phyloP scores from a whole-genome alignment of 2,329 filamentous ascomycete genomes.

The Fusarium hostae region DNA sequence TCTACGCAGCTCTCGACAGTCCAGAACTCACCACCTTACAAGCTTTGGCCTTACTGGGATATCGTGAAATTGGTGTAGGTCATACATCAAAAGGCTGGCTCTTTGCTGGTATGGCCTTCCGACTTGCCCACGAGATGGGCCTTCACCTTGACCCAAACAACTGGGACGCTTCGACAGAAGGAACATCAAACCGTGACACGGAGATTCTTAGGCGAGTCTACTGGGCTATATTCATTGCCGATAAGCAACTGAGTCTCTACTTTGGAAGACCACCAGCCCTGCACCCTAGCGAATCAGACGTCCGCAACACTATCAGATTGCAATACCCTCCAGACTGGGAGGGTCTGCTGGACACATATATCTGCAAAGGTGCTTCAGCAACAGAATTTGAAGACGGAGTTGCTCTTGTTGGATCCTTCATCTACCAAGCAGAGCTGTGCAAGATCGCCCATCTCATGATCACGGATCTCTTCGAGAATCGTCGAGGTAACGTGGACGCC shows the following conservation, averaged over 20 bases:
- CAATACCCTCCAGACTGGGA: slow-evolving; percentile 62
- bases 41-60: slow-evolving; percentile 57
- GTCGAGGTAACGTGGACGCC: slow-evolving; percentile 53
- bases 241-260: slow-evolving; percentile 63
- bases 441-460: slow-evolving; percentile 63
- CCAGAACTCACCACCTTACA: slow-evolving; percentile 61
- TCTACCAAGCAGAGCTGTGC: slow-evolving; percentile 59
- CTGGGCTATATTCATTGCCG: slow-evolving; percentile 62
- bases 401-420: slow-evolving; percentile 56
- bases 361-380: slow-evolving; percentile 56
- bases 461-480: slow-evolving; percentile 62
- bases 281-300: slow-evolving; percentile 61
- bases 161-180: slow-evolving; percentile 56
- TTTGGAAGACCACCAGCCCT: slow-evolving; percentile 62
- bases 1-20: slow-evolving; percentile 57
- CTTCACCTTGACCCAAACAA: slow-evolving; percentile 63
- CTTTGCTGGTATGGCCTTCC: slow-evolving; percentile 63
- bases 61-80: slow-evolving; percentile 60
- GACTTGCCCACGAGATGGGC: slow-evolving; percentile 63
- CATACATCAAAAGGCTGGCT: slow-evolving; percentile 63
- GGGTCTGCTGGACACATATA: slow-evolving; percentile 59
- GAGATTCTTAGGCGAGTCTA: slow-evolving; percentile 61
- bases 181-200: slow-evolving; percentile 50
- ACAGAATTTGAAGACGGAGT: slow-evolving; percentile 60
- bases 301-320: slow-evolving; percentile 59